Conservation (phyloP, 2,329 filamentous ascomycete genomes). For the Pleoardoris graminearum region DNA sequence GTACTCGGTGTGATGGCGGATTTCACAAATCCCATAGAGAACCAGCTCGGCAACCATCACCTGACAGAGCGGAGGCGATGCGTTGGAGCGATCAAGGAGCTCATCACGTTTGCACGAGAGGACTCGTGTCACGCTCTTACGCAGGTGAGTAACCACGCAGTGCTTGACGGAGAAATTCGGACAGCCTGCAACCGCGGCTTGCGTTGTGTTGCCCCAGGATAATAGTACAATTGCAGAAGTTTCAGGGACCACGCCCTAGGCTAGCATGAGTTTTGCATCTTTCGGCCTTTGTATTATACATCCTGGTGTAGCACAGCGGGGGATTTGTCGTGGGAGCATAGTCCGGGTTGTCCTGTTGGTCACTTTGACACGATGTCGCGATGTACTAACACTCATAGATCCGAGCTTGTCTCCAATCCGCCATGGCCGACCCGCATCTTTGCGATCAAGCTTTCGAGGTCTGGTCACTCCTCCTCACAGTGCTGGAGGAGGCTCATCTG, state of each 20-base stretch:
- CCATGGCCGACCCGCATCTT: slow-evolving; percentile 74
- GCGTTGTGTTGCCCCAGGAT: background rate
- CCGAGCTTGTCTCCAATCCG: slow-evolving; percentile 87
- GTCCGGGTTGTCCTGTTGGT: too few relatives aligned
- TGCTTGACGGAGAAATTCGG: too few relatives aligned
- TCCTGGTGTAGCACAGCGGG: too few relatives aligned
- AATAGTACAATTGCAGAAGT: too few relatives aligned
- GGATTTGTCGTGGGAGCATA: too few relatives aligned
- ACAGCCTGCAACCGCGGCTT: too few relatives aligned
- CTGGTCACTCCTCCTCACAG: slow-evolving; percentile 78
- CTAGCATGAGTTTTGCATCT: too few relatives aligned
- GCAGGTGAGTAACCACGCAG: slow-evolving; percentile 63
- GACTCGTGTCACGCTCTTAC: slow-evolving; percentile 80
- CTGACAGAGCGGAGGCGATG: slow-evolving; percentile 73
- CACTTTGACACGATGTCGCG: too few relatives aligned
- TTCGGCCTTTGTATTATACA: too few relatives aligned
- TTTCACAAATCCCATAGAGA: slow-evolving; percentile 78
- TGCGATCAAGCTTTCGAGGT: slow-evolving; percentile 78
- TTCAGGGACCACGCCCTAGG: too few relatives aligned
- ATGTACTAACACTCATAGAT: slow-evolving; percentile 60
- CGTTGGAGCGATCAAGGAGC: slow-evolving; percentile 82
- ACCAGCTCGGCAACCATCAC: slow-evolving; percentile 59
- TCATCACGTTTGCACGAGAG: slow-evolving; percentile 75
- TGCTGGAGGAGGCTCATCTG: slow-evolving; percentile 74
- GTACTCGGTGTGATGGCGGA: slow-evolving; percentile 84